Evolutionary conservation across 768 basidiomycete genomes (phyloP).

Genomic region (Hygrophorus pudorinus): DNA sequence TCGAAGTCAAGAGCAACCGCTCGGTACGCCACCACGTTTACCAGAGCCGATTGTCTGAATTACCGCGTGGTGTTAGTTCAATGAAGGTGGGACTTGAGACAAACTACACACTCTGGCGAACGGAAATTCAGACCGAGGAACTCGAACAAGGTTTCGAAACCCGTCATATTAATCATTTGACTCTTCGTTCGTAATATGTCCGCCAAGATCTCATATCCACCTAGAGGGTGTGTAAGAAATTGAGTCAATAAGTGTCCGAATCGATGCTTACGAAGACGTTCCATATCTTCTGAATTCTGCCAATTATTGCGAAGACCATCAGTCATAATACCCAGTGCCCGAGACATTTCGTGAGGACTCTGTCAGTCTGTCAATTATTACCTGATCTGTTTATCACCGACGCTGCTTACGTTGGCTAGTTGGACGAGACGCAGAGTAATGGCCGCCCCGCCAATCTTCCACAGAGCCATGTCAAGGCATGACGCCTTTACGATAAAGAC

Average conservation of each 20-base stretch:
- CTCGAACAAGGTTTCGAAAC: constrained; percentile 77
- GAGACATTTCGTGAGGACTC: constrained; percentile 70
- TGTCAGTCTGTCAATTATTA: constrained; percentile 16
- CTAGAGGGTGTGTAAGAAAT: constrained; percentile 26
- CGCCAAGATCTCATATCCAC: constrained; percentile 81
- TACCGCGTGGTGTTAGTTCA: constrained; percentile 1
- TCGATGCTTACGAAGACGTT: constrained; percentile 59
- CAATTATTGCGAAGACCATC: constrained; percentile 79
- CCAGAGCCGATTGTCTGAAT: constrained; percentile 66
- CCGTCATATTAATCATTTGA: constrained; percentile 64
- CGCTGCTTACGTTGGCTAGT: constrained; percentile 49
- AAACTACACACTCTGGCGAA: constrained; percentile 58
- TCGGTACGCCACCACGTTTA: constrained; percentile 74
- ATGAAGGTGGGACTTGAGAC: neutral
- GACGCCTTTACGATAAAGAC: constrained; percentile 50
- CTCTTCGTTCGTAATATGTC: constrained; percentile 65
- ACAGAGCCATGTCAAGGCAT: constrained; percentile 64
- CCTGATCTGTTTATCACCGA: neutral
- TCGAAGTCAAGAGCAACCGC: constrained; percentile 84
- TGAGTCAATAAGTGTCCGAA: neutral
- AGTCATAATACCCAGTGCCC: constrained; percentile 59
- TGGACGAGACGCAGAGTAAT: constrained; percentile 67
- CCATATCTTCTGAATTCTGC: constrained; percentile 95
- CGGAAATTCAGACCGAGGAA: constrained; percentile 81
- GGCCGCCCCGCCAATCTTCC: constrained; percentile 77